phyloP scores from a whole-genome alignment of 1,139 yeast genomes.

The Yamadazyma diospyri region DNA sequence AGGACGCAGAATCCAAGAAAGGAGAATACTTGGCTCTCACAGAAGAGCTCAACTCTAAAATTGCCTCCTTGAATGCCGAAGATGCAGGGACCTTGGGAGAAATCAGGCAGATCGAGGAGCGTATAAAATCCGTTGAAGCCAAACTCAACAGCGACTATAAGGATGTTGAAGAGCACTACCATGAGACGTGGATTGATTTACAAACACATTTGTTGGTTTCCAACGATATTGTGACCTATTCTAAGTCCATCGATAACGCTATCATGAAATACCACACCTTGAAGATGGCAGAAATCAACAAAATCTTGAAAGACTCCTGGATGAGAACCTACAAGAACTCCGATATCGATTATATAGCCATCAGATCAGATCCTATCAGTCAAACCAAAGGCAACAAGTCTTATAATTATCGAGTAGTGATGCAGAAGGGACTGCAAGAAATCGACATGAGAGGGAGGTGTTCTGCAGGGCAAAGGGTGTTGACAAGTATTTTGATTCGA shows the following conservation, averaged over 20 bases:
- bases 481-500: slow-evolving; percentile 88
- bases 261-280: slow-evolving; percentile 89
- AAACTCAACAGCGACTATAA: slow-evolving; percentile 72
- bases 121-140: slow-evolving; percentile 48
- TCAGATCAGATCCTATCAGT: slow-evolving; percentile 72
- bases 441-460: slow-evolving; percentile 98
- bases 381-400: slow-evolving; percentile 62
- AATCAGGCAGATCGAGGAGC: slow-evolving; percentile 76
- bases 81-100: slow-evolving; percentile 85
- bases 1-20: slow-evolving; percentile 63
- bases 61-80: slow-evolving; percentile 58
- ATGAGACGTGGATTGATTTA: slow-evolving; percentile 69
- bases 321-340: slow-evolving; percentile 91
- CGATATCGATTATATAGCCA: slow-evolving; percentile 88
- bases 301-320: slow-evolving; percentile 89
- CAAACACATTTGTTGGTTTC: slow-evolving; percentile 79
- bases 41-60: slow-evolving; percentile 47
- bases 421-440: slow-evolving; percentile 90
- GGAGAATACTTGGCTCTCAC: slow-evolving; percentile 63
- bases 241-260: slow-evolving; percentile 85
- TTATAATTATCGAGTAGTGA: slow-evolving; percentile 90
- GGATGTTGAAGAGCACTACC: slow-evolving; percentile 60
- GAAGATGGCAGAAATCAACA: slow-evolving; percentile 91
- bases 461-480: slow-evolving; percentile 95
- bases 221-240: slow-evolving; percentile 77